Evolutionary conservation across 805 yeast species (phyloP).

Genomic region (Diddensiella transvaalensis): DNA sequence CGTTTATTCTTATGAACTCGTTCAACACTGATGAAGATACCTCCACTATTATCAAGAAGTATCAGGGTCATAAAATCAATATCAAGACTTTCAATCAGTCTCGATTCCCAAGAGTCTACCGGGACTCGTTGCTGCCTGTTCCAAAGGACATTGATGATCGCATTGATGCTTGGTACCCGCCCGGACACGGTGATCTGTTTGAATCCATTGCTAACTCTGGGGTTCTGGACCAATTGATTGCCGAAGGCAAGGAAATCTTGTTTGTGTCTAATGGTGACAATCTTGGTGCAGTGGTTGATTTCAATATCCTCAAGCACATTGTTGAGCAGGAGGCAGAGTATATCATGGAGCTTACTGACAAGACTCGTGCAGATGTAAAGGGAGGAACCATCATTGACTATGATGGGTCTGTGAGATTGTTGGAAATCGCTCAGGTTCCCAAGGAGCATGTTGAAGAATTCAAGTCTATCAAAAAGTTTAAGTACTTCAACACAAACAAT

Average conservation of each 20-base stretch:
- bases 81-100: slow-evolving; percentile 97
- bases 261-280: slow-evolving; percentile 98
- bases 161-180: slow-evolving; percentile 94
- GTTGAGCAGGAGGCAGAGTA: slow-evolving; percentile 87
- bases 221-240: slow-evolving; percentile 81
- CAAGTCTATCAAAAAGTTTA: slow-evolving; percentile 95
- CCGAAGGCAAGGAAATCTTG: slow-evolving; percentile 89
- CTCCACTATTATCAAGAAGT: slow-evolving; percentile 90
- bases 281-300: slow-evolving; percentile 96
- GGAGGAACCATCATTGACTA: slow-evolving; percentile 98
- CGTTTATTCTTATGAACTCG: slow-evolving; percentile 95
- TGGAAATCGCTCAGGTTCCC: slow-evolving; percentile 98
- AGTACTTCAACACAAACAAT: slow-evolving; percentile 96
- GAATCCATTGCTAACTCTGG: slow-evolving; percentile 88
- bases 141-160: slow-evolving; percentile 72
- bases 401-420: slow-evolving; percentile 87
- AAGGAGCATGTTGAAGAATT: slow-evolving; percentile 97
- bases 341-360: slow-evolving; percentile 97
- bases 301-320: slow-evolving; percentile 88
- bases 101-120: slow-evolving; percentile 92
- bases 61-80: slow-evolving; percentile 92
- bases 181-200: slow-evolving; percentile 99
- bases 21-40: slow-evolving; percentile 97
- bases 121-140: slow-evolving; percentile 94
- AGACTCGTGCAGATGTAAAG: slow-evolving; percentile 98